phyloP scores from a whole-genome alignment of 331 rosid species.

The Erythrophleum ivorense region DNA sequence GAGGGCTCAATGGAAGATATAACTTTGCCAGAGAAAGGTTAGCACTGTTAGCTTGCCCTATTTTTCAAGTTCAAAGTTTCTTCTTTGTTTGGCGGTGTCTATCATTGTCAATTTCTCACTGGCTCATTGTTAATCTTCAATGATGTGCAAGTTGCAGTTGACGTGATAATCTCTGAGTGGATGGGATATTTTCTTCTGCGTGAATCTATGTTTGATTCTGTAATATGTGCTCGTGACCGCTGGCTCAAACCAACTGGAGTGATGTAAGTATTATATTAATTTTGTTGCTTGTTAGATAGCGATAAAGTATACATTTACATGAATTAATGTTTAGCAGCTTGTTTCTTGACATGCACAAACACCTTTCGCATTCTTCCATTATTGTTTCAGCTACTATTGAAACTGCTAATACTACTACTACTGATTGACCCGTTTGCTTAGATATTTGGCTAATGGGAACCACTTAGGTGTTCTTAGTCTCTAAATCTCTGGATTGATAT shows the following conservation, averaged over 20 bases:
- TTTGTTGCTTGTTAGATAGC: background rate
- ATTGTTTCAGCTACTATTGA: background rate
- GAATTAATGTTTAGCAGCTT: conserved; percentile 1
- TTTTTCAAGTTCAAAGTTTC: background rate
- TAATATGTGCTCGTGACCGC: conserved; percentile 92
- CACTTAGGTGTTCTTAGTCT: conserved; percentile 1
- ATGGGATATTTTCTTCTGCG: conserved; percentile 99
- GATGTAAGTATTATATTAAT: conserved; percentile 62
- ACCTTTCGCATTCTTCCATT: background rate
- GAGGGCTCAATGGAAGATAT: conserved; percentile 93
- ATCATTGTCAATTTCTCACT: conserved; percentile 31
- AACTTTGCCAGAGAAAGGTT: conserved; percentile 95
- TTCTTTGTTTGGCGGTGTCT: background rate
- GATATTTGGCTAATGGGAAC: conserved; percentile 4
- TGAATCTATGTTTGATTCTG: conserved; percentile 99
- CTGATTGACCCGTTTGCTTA: background rate
- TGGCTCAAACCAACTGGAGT: conserved; percentile 98
- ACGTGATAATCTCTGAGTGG: conserved; percentile 98
- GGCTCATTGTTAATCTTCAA: conserved; percentile 22
- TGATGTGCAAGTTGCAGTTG: conserved; percentile 59
- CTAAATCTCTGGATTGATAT: background rate
- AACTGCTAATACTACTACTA: background rate
- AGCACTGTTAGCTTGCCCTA: conserved; percentile 18
- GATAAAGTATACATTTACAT: background rate
- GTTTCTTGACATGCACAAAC: conserved; percentile 24